Evolutionary conservation across 2,329 filamentous ascomycete genomes (phyloP).

Genomic region (Colletotrichum tamarilloi): DNA sequence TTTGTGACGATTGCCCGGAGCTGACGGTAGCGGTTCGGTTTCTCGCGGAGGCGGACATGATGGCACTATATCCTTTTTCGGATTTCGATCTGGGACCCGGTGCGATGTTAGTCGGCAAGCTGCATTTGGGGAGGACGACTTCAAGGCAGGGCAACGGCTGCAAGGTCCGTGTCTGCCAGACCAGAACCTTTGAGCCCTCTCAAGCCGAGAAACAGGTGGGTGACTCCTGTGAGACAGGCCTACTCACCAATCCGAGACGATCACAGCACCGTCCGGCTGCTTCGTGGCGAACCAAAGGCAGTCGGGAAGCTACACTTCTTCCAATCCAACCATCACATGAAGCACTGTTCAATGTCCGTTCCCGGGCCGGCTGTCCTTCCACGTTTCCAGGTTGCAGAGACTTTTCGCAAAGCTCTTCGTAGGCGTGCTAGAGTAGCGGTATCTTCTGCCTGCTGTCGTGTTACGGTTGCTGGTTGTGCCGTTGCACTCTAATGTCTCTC

Average conservation of each 20-base stretch:
- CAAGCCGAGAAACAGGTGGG: conserved; percentile 35
- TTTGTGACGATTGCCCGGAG: conserved; percentile 63
- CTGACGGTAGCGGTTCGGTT: conserved; percentile 70
- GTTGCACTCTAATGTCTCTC: conserved; percentile 22
- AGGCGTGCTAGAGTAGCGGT: conserved; percentile 11
- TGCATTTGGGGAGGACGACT: conserved; percentile 36
- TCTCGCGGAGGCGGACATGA: conserved; percentile 70
- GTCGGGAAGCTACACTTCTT: conserved; percentile 46
- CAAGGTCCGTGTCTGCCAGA: conserved; percentile 29
- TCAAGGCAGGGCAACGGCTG: conserved; percentile 40
- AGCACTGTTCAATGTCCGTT: conserved; percentile 45
- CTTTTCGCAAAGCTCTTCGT: conserved; percentile 24
- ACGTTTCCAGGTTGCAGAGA: conserved; percentile 36
- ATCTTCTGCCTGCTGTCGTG: conserved; percentile 22
- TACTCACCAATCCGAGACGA: conserved; percentile 53
- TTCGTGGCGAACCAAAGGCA: conserved; percentile 38
- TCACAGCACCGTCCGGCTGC: conserved; percentile 33
- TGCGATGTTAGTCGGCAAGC: conserved; percentile 42
- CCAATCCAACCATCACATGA: conserved; percentile 51
- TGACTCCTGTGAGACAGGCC: conserved; percentile 48
- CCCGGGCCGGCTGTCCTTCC: conserved; percentile 42
- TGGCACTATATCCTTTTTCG: conserved; percentile 51
- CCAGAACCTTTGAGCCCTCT: conserved; percentile 33
- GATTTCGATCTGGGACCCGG: conserved; percentile 37
- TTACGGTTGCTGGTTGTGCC: conserved; percentile 25